These are phyloP conservation scores for Dacryopinax primogenitus DNA, from an alignment of 768 basidiomycete species.

Conservation along the genomic window DNA sequence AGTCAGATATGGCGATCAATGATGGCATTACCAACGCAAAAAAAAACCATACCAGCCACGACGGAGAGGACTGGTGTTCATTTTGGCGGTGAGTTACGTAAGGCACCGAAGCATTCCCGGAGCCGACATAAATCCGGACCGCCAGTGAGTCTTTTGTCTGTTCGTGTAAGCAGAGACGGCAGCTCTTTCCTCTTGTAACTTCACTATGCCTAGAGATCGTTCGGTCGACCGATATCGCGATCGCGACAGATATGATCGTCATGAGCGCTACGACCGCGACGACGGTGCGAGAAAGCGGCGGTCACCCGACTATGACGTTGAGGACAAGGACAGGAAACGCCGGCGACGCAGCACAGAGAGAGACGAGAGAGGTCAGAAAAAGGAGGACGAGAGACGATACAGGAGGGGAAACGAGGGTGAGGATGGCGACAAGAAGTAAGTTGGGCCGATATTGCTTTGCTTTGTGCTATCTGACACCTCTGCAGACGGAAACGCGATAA, in stretches of 20 bases:
- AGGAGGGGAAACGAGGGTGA: conserved; percentile 29
- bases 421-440: conserved; percentile 39
- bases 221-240: conserved; percentile 20
- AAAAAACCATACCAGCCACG: too few species aligned
- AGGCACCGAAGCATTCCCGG: not conserved
- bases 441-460: conserved; percentile 7
- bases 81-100: too few species aligned
- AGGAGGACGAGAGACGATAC: conserved; percentile 30
- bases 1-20: too few species aligned
- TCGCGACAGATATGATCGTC: conserved; percentile 23
- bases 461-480: not conserved
- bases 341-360: conserved; percentile 28
- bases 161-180: too few species aligned
- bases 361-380: conserved; percentile 32
- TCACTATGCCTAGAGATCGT: conserved; percentile 15
- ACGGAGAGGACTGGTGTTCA: too few species aligned
- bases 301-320: conserved; percentile 19
- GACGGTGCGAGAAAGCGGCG: conserved; percentile 16
- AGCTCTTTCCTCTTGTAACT: not conserved
- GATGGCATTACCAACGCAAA: too few species aligned
- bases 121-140: not conserved
- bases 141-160: not conserved
- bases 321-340: conserved; percentile 21
- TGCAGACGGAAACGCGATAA: conserved; percentile 69
- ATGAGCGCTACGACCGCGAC: conserved; percentile 10